Conservation (phyloP, 345 rosid species). For the Salix exigua region DNA sequence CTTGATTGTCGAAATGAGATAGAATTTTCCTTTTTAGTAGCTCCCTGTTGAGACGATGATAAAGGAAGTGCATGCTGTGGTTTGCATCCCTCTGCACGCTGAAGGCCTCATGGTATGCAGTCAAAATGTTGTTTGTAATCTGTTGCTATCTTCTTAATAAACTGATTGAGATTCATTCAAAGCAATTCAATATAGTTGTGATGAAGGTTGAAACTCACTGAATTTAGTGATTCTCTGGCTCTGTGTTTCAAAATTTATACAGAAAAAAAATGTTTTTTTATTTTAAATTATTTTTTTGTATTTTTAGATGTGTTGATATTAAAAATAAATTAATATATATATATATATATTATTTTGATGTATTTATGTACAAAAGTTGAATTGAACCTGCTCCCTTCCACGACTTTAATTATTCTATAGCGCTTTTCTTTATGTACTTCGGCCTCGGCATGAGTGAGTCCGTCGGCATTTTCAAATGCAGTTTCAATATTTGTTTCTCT, state of each 20-base stretch:
- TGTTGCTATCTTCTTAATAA: neutral
- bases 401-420: neutral
- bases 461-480: no score
- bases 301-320: no score
- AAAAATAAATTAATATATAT: no score
- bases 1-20: neutral
- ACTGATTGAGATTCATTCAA: neutral
- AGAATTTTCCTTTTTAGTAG: neutral
- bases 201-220: no score
- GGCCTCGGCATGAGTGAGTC: neutral
- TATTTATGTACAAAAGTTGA: neutral
- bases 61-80: neutral
- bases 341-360: no score
- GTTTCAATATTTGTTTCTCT: neutral
- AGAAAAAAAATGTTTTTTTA: no score
- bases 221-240: no score
- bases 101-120: neutral
- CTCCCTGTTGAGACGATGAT: conserved; percentile 5
- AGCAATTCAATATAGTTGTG: neutral
- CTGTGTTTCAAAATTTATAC: no score
- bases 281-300: no score
- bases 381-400: no score
- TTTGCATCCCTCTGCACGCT: neutral
- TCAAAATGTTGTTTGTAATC: neutral
- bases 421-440: neutral